phyloP scores from a whole-genome alignment of 305 asterid genomes.

The Rubia tinctorum region DNA sequence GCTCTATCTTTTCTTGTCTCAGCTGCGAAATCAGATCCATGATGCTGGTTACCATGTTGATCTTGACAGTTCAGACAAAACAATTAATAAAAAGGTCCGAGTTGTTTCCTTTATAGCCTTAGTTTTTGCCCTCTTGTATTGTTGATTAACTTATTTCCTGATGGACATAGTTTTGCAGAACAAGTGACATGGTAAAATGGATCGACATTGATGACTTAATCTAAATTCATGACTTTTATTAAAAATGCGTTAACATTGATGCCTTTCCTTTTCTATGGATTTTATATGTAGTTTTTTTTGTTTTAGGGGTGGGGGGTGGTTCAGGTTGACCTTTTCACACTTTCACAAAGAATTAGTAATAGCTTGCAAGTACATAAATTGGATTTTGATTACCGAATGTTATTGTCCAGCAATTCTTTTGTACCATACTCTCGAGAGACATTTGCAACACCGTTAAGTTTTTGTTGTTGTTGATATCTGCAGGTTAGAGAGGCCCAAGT shows the following conservation, averaged over 20 bases:
- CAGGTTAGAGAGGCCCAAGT: conserved; percentile 90
- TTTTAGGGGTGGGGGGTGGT: too few species aligned
- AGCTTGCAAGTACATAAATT: not conserved
- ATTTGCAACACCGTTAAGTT: not conserved
- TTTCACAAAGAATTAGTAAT: too few species aligned
- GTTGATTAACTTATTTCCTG: not conserved
- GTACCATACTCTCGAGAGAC: not conserved
- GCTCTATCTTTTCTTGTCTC: conserved; percentile 19
- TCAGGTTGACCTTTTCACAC: too few species aligned
- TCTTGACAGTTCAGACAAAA: conserved; percentile 81
- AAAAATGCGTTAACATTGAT: too few species aligned
- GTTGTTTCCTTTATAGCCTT: not conserved
- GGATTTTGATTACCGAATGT: not conserved
- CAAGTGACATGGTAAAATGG: not conserved
- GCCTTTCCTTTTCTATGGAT: too few species aligned
- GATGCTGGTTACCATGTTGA: conserved; percentile 82
- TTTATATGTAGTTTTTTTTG: too few species aligned
- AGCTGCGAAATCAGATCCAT: conserved; percentile 77
- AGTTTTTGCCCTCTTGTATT: too few species aligned
- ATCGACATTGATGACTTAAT: not conserved
- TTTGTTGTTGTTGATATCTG: conserved; percentile 20
- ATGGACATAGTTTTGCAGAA: not conserved
- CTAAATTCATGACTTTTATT: too few species aligned
- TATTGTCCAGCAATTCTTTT: not conserved
- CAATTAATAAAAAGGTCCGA: conserved; percentile 87